A percentile compares a stretch with the other conserved stretches of the same genome.
These are phyloP conservation scores for Polygonum aviculare DNA, from an alignment of 148 eudicot species.

Conservation along the genomic window DNA sequence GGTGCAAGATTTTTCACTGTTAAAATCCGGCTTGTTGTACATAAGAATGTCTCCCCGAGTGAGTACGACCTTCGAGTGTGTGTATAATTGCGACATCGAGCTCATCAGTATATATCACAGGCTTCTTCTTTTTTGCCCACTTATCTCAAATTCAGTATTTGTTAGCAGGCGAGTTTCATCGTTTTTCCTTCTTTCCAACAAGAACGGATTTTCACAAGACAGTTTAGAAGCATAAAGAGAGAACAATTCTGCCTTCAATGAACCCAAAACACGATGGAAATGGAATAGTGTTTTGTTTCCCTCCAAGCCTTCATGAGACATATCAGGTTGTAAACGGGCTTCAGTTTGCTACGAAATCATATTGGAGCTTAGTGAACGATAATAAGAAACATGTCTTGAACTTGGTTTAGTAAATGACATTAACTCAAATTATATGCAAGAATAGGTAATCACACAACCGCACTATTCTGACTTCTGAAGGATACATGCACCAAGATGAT, in stretches of 20 bases:
- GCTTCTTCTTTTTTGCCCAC: not conserved
- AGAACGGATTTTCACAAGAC: too few species aligned
- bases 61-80: not conserved
- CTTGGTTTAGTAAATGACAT: not conserved
- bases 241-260: too few species aligned
- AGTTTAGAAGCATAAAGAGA: too few species aligned
- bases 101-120: slow-evolving; percentile 6
- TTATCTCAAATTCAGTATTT: too few species aligned
- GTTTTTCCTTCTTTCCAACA: too few species aligned
- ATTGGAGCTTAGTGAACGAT: too few species aligned
- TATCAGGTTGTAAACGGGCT: too few species aligned
- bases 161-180: too few species aligned
- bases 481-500: not conserved
- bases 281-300: too few species aligned
- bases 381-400: not conserved
- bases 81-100: not conserved
- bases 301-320: too few species aligned
- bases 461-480: not conserved
- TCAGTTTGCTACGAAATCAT: too few species aligned
- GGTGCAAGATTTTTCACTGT: not conserved
- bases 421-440: not conserved
- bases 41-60: not conserved
- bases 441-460: not conserved
- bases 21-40: slow-evolving; percentile 1
- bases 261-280: too few species aligned